Evolutionary conservation across 768 basidiomycete species (phyloP).

Genomic region (Rhodocollybia butyracea): DNA sequence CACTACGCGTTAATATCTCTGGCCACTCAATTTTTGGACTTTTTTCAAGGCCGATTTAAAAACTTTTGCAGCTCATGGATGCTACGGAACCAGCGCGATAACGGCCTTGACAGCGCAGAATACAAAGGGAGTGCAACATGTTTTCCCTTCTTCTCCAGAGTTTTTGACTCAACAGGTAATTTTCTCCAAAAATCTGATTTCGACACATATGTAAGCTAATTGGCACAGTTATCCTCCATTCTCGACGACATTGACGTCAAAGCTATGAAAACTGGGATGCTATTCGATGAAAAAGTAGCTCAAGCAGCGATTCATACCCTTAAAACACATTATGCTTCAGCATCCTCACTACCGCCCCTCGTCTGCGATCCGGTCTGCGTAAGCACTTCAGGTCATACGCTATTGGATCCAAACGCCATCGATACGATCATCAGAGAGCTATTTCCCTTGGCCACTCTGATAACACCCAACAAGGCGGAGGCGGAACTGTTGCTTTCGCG

Average conservation of each 20-base stretch:
- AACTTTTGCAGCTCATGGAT: slow-evolving; percentile 73
- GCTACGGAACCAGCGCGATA: slow-evolving; percentile 78
- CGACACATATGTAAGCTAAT: background rate
- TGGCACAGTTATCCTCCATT: slow-evolving; percentile 61
- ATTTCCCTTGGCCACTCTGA: slow-evolving; percentile 64
- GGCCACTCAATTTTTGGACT: too few relatives aligned
- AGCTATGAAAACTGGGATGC: slow-evolving; percentile 90
- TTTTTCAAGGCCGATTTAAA: slow-evolving; percentile 76
- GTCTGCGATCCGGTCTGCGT: slow-evolving; percentile 91
- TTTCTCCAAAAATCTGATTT: background rate
- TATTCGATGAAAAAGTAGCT: slow-evolving; percentile 58
- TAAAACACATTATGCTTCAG: slow-evolving; percentile 29
- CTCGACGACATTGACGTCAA: slow-evolving; percentile 67
- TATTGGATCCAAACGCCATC: slow-evolving; percentile 68
- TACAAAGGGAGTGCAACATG: slow-evolving; percentile 75
- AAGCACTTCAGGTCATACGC: slow-evolving; percentile 81
- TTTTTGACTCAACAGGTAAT: slow-evolving; percentile 75
- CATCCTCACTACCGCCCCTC: slow-evolving; percentile 40
- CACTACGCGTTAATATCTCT: too few relatives aligned
- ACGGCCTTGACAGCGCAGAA: slow-evolving; percentile 92
- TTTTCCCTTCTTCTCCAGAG: slow-evolving; percentile 62
- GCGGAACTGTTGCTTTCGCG: slow-evolving; percentile 64
- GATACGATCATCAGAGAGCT: slow-evolving; percentile 55
- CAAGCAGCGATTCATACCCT: slow-evolving; percentile 51
- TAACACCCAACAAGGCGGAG: slow-evolving; percentile 87